Conservation (phyloP, 2,329 filamentous ascomycete species). For the Nemania diffusa region DNA sequence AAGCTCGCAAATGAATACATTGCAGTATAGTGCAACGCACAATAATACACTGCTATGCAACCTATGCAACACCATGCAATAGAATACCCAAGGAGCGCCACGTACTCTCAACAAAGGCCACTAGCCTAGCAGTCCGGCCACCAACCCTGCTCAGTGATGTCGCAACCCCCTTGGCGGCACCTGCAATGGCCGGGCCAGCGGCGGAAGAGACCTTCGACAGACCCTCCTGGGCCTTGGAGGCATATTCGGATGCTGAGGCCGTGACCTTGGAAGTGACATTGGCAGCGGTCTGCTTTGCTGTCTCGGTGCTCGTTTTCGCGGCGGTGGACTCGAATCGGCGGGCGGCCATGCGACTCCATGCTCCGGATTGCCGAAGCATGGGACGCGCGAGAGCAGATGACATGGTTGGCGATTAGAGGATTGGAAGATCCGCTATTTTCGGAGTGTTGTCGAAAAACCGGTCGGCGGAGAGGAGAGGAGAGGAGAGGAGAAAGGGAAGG, state of each 20-base stretch:
- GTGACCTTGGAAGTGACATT: constrained; percentile 54
- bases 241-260: constrained; percentile 57
- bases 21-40: neutral
- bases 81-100: constrained; percentile 36
- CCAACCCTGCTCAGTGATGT: constrained; percentile 79
- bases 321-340: constrained; percentile 71
- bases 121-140: constrained; percentile 81
- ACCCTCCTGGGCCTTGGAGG: constrained; percentile 80
- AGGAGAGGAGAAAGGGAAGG: neutral
- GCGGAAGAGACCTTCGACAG: constrained; percentile 83
- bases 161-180: constrained; percentile 74
- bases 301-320: constrained; percentile 47
- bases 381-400: constrained; percentile 48
- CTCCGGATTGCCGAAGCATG: constrained; percentile 50
- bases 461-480: constrained; percentile 12
- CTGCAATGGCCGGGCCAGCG: constrained; percentile 80
- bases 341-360: constrained; percentile 57
- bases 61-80: neutral
- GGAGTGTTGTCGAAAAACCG: constrained; percentile 17
- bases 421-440: constrained; percentile 7
- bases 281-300: constrained; percentile 50
- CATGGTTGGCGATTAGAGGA: constrained; percentile 43
- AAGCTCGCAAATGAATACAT: constrained; percentile 4
- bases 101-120: constrained; percentile 89
- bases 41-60: neutral